phyloP scores from a whole-genome alignment of 352 stramenopile species.

The Pilasporangium apinafurcum region DNA sequence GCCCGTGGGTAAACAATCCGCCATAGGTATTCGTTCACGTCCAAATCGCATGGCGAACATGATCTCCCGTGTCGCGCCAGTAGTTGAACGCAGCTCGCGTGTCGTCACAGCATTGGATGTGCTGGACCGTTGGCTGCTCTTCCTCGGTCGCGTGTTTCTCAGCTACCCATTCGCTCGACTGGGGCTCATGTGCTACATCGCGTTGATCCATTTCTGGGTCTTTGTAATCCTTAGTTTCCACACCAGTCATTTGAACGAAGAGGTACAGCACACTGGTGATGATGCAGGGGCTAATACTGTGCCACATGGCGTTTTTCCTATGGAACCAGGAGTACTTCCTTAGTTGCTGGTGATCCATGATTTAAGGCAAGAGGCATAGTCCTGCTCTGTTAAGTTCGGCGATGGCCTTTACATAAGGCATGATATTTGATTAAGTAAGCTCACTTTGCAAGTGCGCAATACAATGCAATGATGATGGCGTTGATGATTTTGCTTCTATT shows the following conservation, averaged over 20 bases:
- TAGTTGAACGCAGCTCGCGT: constrained; percentile 63
- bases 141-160: constrained; percentile 74
- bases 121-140: constrained; percentile 69
- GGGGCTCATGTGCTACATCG: constrained; percentile 66
- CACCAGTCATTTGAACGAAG: constrained; percentile 78
- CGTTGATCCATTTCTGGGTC: constrained; percentile 81
- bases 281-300: too few relatives aligned
- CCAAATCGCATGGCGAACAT: constrained; percentile 61
- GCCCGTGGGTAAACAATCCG: constrained; percentile 23
- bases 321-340: too few relatives aligned
- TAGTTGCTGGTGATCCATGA: too few relatives aligned
- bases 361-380: too few relatives aligned
- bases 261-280: constrained; percentile 66
- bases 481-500: too few relatives aligned
- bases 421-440: too few relatives aligned
- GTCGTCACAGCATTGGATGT: constrained; percentile 59
- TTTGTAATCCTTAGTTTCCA: constrained; percentile 85
- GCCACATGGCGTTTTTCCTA: too few relatives aligned
- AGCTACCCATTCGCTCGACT: constrained; percentile 70
- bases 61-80: constrained; percentile 54
- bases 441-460: too few relatives aligned
- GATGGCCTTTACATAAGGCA: too few relatives aligned
- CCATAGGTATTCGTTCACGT: constrained; percentile 22
- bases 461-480: too few relatives aligned
- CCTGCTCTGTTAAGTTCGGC: too few relatives aligned